Conservation (phyloP, 352 stramenopile genomes). For the Globisporangium megalacanthum region DNA sequence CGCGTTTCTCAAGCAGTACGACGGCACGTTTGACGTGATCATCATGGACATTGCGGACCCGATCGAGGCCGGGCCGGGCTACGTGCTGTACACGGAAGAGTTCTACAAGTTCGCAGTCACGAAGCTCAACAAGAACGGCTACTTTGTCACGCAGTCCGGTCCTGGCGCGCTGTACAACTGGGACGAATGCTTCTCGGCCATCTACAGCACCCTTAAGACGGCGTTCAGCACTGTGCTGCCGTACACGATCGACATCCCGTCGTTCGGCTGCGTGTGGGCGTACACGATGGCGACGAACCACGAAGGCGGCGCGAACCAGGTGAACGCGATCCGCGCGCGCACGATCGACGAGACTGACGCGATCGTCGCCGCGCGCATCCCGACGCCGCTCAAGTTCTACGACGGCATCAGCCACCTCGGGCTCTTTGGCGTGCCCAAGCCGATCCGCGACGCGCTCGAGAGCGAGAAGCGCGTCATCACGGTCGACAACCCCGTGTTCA, state of each 20-base stretch:
- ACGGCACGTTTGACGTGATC: slow-evolving; percentile 89
- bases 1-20: slow-evolving; percentile 83
- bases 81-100: slow-evolving; percentile 78
- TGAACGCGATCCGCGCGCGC: slow-evolving; percentile 45
- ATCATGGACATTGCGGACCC: slow-evolving; percentile 96
- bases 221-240: slow-evolving; percentile 91
- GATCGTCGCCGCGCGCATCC: slow-evolving; percentile 47
- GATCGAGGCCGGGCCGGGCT: slow-evolving; percentile 92
- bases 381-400: slow-evolving; percentile 85
- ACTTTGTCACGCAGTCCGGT: slow-evolving; percentile 93
- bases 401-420: slow-evolving; percentile 88
- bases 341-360: slow-evolving; percentile 63
- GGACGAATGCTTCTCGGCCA: slow-evolving; percentile 92
- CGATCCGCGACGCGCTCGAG: slow-evolving; percentile 81
- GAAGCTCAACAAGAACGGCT: slow-evolving; percentile 81
- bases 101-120: slow-evolving; percentile 91
- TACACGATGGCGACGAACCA: slow-evolving; percentile 92
- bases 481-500: slow-evolving; percentile 94
- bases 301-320: slow-evolving; percentile 39
- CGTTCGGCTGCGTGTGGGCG: slow-evolving; percentile 92
- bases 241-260: slow-evolving; percentile 91
- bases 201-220: slow-evolving; percentile 90
- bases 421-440: slow-evolving; percentile 91
- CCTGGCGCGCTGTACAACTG: slow-evolving; percentile 87
- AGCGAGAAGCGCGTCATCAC: slow-evolving; percentile 93